phyloP scores from a whole-genome alignment of 352 stramenopile species.

The Phytophthora multivora region DNA sequence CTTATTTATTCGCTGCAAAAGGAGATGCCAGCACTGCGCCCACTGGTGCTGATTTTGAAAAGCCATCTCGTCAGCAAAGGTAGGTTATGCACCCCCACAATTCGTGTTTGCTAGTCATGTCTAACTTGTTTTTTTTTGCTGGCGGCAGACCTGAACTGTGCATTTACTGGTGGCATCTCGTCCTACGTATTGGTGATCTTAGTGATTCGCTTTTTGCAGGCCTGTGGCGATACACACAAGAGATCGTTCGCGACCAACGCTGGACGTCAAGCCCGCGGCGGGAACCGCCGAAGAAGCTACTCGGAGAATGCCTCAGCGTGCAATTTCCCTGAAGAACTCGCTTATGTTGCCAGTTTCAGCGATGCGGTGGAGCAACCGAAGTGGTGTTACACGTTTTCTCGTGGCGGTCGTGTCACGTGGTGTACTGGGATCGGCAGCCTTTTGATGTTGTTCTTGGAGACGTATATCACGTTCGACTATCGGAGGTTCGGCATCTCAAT shows the following conservation, averaged over 20 bases:
- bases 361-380: constrained; percentile 29
- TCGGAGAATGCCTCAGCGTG: constrained; percentile 30
- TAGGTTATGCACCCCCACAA: constrained; percentile 17
- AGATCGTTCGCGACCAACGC: constrained; percentile 42
- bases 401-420: constrained; percentile 65
- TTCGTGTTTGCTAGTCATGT: neutral
- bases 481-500: constrained; percentile 79
- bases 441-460: constrained; percentile 82
- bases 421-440: constrained; percentile 74
- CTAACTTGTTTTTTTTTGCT: constrained; percentile 24
- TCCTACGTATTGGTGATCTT: constrained; percentile 96
- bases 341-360: constrained; percentile 8
- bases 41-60: constrained; percentile 96
- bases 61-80: constrained; percentile 64
- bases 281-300: constrained; percentile 35
- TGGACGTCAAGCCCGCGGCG: constrained; percentile 18
- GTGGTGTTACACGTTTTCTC: constrained; percentile 74
- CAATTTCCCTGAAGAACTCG: constrained; percentile 31
- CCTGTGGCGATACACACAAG: constrained; percentile 72
- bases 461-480: constrained; percentile 87
- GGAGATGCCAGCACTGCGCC: constrained; percentile 92
- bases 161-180: constrained; percentile 95
- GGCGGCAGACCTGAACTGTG: constrained; percentile 85
- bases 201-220: constrained; percentile 93
- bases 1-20: constrained; percentile 92